Percentiles rank a stretch among this genome's conserved stretches.
Conservation (phyloP, 331 rosid species). For the Quercus tomentella region DNA sequence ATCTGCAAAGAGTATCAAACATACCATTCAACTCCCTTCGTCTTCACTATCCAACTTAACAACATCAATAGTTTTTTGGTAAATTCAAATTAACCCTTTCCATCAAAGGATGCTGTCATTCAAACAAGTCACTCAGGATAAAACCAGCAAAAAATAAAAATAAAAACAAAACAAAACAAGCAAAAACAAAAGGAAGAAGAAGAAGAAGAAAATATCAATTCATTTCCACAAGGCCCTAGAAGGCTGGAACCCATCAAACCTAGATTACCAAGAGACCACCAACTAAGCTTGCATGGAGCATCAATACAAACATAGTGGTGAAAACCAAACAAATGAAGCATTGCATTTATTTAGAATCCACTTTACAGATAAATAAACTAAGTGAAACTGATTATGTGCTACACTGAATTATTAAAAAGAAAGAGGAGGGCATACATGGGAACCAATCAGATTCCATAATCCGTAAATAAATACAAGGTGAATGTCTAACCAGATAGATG, state of each 20-base stretch:
- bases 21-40: no score
- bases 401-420: neutral
- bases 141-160: neutral
- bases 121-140: neutral
- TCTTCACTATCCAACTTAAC: neutral
- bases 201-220: neutral
- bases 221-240: neutral
- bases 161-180: neutral
- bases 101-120: neutral
- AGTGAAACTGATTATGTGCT: neutral
- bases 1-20: no score
- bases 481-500: conserved; percentile 76
- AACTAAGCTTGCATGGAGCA: neutral
- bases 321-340: neutral
- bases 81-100: neutral
- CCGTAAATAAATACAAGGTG: neutral
- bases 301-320: no score
- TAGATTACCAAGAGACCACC: neutral
- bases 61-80: neutral
- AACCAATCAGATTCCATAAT: neutral
- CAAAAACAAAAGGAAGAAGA: no score
- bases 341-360: neutral
- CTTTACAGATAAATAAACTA: neutral
- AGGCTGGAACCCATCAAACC: neutral
- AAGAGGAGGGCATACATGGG: neutral